phyloP scores from a whole-genome alignment of 257 asterid genomes.

The Fraxinus anomala region DNA sequence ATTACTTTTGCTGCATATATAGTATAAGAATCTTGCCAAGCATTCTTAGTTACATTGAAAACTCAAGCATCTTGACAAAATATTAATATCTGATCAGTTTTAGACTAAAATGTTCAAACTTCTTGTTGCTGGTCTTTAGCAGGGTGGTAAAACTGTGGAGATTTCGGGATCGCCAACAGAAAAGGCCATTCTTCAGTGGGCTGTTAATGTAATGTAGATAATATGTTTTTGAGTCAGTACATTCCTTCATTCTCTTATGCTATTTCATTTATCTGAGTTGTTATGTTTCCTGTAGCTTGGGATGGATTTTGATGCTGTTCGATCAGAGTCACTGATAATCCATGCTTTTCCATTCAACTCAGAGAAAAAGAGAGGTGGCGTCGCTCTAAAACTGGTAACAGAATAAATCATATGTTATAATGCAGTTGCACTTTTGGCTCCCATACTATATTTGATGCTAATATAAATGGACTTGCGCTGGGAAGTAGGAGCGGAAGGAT shows the following conservation, averaged over 20 bases:
- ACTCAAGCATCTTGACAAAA: not conserved
- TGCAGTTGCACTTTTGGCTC: conserved; percentile 6
- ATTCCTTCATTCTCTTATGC: not conserved
- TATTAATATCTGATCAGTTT: not conserved
- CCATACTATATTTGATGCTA: not conserved
- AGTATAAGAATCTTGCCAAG: not conserved
- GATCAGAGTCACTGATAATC: conserved; percentile 60
- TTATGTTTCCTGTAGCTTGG: conserved; percentile 62
- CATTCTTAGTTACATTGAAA: not conserved
- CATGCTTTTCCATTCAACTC: conserved; percentile 98
- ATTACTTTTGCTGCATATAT: not conserved
- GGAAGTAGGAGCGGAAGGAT: not conserved
- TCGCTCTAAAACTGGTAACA: conserved; percentile 72
- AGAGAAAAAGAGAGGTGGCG: conserved; percentile 97
- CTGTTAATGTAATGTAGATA: conserved; percentile 53
- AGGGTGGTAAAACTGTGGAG: conserved; percentile 79
- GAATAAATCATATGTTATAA: conserved; percentile 13
- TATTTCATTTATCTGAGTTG: conserved; percentile 18
- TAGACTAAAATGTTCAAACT: conserved; percentile 14
- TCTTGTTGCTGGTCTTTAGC: conserved; percentile 32
- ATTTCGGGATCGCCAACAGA: conserved; percentile 97
- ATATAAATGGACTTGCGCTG: not conserved
- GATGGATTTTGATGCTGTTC: conserved; percentile 70
- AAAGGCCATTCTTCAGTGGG: conserved; percentile 97
- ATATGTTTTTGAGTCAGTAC: conserved; percentile 17